A percentile compares a stretch with the other conserved stretches of the same genome.
Evolutionary conservation across 768 basidiomycete genomes (phyloP).

Genomic region (Podaxis sp.): DNA sequence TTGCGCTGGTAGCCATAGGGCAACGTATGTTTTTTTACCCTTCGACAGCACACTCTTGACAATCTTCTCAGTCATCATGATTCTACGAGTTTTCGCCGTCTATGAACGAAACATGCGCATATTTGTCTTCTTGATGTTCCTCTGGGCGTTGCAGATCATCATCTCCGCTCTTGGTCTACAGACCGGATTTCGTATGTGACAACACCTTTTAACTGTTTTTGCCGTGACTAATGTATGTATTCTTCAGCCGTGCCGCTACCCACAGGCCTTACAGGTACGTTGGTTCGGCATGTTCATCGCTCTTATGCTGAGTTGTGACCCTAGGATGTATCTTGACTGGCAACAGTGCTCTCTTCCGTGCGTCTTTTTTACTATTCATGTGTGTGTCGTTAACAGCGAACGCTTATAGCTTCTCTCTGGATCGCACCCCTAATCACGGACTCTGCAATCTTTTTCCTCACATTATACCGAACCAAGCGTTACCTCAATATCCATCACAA

Average conservation of each 20-base stretch:
- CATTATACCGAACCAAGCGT: constrained; percentile 17
- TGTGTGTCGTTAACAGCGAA: too few relatives aligned
- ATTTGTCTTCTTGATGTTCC: constrained; percentile 18
- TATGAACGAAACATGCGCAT: constrained; percentile 22
- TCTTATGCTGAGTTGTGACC: neutral
- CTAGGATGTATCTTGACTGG: constrained; percentile 28
- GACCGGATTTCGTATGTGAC: constrained; percentile 24
- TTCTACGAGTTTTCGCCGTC: constrained; percentile 29
- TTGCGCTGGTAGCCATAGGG: constrained; percentile 21
- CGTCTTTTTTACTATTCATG: neutral
- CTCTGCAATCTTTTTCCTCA: constrained; percentile 19
- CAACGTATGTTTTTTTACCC: constrained; percentile 14
- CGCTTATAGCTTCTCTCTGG: constrained; percentile 23
- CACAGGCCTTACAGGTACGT: constrained; percentile 22
- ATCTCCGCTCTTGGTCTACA: constrained; percentile 22
- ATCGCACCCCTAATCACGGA: constrained; percentile 25
- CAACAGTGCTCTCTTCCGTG: constrained; percentile 22
- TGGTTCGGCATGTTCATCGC: neutral
- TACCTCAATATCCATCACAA: constrained; percentile 7
- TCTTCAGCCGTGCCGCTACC: constrained; percentile 25
- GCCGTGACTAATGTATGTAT: neutral
- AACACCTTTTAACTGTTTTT: neutral
- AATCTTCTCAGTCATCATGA: constrained; percentile 26
- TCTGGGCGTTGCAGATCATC: constrained; percentile 25
- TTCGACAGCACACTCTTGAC: neutral